Base-by-base conservation (phyloP, 306 rosid genomes). In the Macrotyloma uniflorum region DNA sequence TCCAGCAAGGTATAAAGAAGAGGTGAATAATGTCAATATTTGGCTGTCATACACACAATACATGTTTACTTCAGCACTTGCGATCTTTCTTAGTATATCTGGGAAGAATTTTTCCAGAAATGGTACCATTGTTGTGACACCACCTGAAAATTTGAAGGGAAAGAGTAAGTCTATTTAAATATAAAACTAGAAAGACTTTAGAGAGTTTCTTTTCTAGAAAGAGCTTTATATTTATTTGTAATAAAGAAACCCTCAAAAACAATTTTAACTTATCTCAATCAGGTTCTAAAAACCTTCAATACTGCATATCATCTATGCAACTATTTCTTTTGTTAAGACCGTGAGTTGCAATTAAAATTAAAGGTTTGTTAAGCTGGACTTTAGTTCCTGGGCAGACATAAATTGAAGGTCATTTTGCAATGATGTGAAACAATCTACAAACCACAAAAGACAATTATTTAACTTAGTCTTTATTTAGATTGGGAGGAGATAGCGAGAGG, bases 1-100 rank as follows among this genome's bases (percentile, higher is more conserved):
- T 2, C 91, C 97, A 2, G 95, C 95, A 15, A 93, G 67, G 77
- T 90, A 89, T 10, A 91, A 83, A 4, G 95, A 93, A 11, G 96
- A 91, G 3, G 95, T 93, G 86, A 91, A 93, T 10, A 84, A 45
- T 2, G 98, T 91, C 69, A 93, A 68, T 14, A 87, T 16, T 26
- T 89, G 92, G 75, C 90, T 89, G 33, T 93, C 95, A 67, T 79
- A 93, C 59, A 86, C 73, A 23, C 96, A 91, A 28, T 88, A 91
- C 6, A 87, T 74, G 80, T 90, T 86, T 20, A 74, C 67, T 71
- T 87, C 69, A 0, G 85, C 65, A 10, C 75, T 36, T 4, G 73
- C 82, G 4, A 47, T 70, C 49, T 88, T 90, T 55, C 82, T 87
- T 63, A 84, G 77, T 33, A 92, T 71, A 4, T 75, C 64, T 0